Evolutionary conservation across 257 asterid species (phyloP), one percentile per base, ranked within the genome.

Genomic region (Handroanthus guayacan): DNA sequence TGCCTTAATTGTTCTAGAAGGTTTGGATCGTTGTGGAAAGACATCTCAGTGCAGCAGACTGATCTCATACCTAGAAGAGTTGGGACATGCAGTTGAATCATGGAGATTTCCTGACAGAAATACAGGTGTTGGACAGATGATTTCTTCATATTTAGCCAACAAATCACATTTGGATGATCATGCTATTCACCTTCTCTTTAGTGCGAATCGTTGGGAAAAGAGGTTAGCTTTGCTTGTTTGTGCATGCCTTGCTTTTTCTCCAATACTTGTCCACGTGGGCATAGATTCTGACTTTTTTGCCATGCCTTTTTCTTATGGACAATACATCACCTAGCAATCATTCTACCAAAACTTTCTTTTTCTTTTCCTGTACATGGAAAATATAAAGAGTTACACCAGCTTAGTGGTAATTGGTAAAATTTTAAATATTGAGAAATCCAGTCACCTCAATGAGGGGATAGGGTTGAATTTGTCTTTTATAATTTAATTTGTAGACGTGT

Each of bases 81-180:
- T 81, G 39, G 98, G 97, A 4, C 88, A 95, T 73, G 77, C 91
- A 5, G 94, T 87, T 75, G 98, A 95, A 71, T 83, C 89, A 5
- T 95, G 97, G 94, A 90, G 99, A 78, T 95, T 89, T 86, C 99
- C 99, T 41, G 97, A 95, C 80, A 89, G 99, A 88, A 89, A 84
- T 74, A 89, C 99, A 0, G 91, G 86, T 14, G 96, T 95, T 50
- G 99, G 97, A 34, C 91, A 93, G 79, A 95, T 95, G 99, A 95
- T 95, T 66, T 95, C 99, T 54, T 89, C 97, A 10, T 91, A 95
- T 84, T 96, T 95, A 62, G 62, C 92, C 43, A 91, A 95, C 61
- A 77, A 92, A 67, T 87, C 98, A 14, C 89, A 91, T 44, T 80
- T 95, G 86, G 96, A 95, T 71, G 99, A 95, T 78, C 97, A 50